A percentile compares a stretch with the other conserved stretches of the same genome.
phyloP scores from a whole-genome alignment of 306 rosid species.

The Urtica urens region DNA sequence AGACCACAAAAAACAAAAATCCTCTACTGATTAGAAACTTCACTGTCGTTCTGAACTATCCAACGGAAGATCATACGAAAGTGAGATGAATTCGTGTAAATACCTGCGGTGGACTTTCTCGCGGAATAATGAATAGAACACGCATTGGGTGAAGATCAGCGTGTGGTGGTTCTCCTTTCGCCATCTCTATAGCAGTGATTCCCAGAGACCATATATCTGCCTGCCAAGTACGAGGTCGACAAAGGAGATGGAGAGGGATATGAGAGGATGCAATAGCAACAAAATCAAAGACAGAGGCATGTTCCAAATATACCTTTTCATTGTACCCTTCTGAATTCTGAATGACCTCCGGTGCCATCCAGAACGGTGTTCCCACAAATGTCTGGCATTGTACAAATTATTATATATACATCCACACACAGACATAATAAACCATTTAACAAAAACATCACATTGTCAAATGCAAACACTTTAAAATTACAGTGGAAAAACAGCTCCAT shows the following conservation, averaged over 20 bases:
- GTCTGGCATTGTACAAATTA: conserved; percentile 70
- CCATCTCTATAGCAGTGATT: conserved; percentile 98
- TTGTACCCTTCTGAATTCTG: conserved; percentile 93
- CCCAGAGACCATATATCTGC: conserved; percentile 99
- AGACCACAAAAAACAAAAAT: too few species aligned
- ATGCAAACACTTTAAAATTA: background rate
- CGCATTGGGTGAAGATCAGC: conserved; percentile 99
- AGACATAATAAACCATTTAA: too few species aligned
- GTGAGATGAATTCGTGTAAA: background rate
- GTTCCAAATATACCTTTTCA: conserved; percentile 61
- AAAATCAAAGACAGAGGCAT: conserved; percentile 5
- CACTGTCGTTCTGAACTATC: conserved; percentile 6
- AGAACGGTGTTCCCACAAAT: conserved; percentile 98
- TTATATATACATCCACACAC: conserved; percentile 6
- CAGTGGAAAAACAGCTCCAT: background rate
- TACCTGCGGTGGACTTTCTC: conserved; percentile 99
- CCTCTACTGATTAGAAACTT: conserved; percentile 6
- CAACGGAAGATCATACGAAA: background rate
- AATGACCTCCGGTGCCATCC: conserved; percentile 99
- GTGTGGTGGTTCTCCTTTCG: conserved; percentile 98
- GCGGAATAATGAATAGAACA: conserved; percentile 95
- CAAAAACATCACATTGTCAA: too few species aligned
- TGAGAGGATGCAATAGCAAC: conserved; percentile 10
- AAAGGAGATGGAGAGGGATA: background rate
- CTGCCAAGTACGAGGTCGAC: conserved; percentile 23